Percentiles rank a stretch among this genome's conserved stretches.
These are phyloP conservation scores for Physaria fendleri DNA, from an alignment of 345 rosid genomes.

Conservation along the genomic window DNA sequence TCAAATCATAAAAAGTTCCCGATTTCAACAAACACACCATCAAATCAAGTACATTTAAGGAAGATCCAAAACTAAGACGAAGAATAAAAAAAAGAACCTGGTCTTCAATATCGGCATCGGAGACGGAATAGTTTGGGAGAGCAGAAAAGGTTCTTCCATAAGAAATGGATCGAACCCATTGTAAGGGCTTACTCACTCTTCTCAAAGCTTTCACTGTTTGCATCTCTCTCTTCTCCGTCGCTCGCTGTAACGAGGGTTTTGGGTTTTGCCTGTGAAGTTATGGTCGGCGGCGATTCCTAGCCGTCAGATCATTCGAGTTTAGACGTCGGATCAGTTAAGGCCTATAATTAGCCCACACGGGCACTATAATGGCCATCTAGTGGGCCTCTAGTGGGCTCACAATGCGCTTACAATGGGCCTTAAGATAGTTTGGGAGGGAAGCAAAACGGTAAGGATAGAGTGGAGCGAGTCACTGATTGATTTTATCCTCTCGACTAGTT, in stretches of 20 bases:
- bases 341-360: no score
- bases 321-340: background rate
- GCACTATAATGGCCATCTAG: no score
- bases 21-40: background rate
- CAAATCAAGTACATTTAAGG: background rate
- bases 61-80: background rate
- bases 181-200: conserved; percentile 32
- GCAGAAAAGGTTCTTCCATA: conserved; percentile 52
- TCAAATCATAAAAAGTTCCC: background rate
- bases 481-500: conserved; percentile 21
- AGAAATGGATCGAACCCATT: conserved; percentile 33
- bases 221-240: conserved; percentile 30
- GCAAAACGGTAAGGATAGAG: background rate
- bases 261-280: conserved; percentile 20
- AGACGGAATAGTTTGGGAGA: conserved; percentile 42
- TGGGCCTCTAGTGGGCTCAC: no score
- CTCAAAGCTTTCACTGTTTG: conserved; percentile 46
- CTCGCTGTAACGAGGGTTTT: conserved; percentile 20
- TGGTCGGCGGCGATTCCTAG: conserved; percentile 22
- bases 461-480: conserved; percentile 7
- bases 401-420: conserved; percentile 8
- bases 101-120: conserved; percentile 44
- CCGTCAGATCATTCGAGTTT: conserved; percentile 23
- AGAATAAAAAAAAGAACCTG: conserved; percentile 36
- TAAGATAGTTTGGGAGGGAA: conserved; percentile 9